A percentile compares a stretch with the other conserved stretches of the same genome.
Conservation (phyloP, 371 early-diverging fungal species). For the Mortierella sp. region DNA sequence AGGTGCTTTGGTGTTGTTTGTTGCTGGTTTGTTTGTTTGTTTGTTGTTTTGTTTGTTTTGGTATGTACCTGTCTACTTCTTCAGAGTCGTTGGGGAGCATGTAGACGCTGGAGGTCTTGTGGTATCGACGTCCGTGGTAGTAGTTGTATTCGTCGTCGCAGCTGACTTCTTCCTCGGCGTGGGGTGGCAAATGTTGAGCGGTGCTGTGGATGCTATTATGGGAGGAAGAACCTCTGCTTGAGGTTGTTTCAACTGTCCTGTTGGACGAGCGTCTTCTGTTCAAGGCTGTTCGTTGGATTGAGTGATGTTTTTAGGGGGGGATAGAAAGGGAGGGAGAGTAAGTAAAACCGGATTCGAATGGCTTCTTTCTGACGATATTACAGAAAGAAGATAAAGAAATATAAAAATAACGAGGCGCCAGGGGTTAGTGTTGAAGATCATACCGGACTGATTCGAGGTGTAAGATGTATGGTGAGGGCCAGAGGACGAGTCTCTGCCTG, state of each 20-base stretch:
- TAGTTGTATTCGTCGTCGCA: constrained; percentile 26
- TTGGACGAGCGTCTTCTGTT: constrained; percentile 45
- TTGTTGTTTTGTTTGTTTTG: constrained; percentile 5
- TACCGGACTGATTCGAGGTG: constrained; percentile 5
- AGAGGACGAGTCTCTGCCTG: background rate
- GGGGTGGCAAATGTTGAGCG: constrained; percentile 26
- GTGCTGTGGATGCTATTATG: constrained; percentile 8
- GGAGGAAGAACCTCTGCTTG: constrained; percentile 27
- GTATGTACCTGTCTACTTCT: constrained; percentile 45
- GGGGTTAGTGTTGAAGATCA: background rate
- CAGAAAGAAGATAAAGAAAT: background rate
- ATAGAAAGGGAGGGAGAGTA: background rate
- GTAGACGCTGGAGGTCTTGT: constrained; percentile 40
- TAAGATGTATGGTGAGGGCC: background rate
- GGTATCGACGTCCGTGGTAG: constrained; percentile 39
- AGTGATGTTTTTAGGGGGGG: background rate
- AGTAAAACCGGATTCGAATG: background rate
- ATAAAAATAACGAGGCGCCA: too few relatives aligned
- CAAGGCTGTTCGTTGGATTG: constrained; percentile 28
- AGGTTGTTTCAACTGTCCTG: constrained; percentile 19
- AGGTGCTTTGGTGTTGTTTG: background rate
- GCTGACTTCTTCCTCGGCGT: constrained; percentile 23
- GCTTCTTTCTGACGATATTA: background rate
- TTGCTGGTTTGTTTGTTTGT: background rate
- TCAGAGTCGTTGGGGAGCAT: constrained; percentile 51